Evolutionary conservation across 1,139 yeast genomes (phyloP), one percentile per base, ranked within the genome.

Genomic region (Geotrichum bryndzae): DNA sequence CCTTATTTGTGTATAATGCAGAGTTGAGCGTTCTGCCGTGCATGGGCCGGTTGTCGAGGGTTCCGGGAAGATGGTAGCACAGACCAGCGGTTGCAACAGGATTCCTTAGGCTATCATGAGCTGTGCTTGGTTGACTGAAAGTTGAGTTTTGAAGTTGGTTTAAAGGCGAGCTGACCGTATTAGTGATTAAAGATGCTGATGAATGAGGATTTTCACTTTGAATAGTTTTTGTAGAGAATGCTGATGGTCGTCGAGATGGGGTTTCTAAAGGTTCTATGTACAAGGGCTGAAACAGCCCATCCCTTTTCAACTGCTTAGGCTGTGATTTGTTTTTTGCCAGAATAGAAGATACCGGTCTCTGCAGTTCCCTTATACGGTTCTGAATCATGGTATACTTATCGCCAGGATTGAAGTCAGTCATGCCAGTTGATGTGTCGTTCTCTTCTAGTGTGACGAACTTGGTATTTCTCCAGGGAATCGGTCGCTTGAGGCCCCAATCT

Each of bases 401-500:
- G 45, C 75, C 73, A 8, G 79, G 73, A 65, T 82, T 84, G 67
- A 80, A 83, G 60, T 78, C 78, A 7, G 84, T 79, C 58, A 83
- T 68, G 54, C 81, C 78, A 64, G 81, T 80, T 61, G 76, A 71
- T 53, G 79, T 78, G 67, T 83, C 86, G 23, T 81, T 65, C 48
- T 80, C 78, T 61, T 81, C 79, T 54, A 78, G 72, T 3, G 80
- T 76, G 56, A 83, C 70, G 69, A 77, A 80, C 61, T 79, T 74
- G 1, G 82, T 73, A 61, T 74, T 76, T 50, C 76, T 79, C 13
- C 72, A 69, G 2, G 87, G 87, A 45, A 83, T 68, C 52, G 82
- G 74, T 62, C 79, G 72, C 67, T 83, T 83, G 61, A 83, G 69
- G 66, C 87, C 87, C 79, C 81, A 83, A 68, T 83, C 85, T 66